A percentile compares a stretch with the other conserved stretches of the same genome.
Conservation (phyloP, 129 eudicot genomes). For the Flaveria robusta region DNA sequence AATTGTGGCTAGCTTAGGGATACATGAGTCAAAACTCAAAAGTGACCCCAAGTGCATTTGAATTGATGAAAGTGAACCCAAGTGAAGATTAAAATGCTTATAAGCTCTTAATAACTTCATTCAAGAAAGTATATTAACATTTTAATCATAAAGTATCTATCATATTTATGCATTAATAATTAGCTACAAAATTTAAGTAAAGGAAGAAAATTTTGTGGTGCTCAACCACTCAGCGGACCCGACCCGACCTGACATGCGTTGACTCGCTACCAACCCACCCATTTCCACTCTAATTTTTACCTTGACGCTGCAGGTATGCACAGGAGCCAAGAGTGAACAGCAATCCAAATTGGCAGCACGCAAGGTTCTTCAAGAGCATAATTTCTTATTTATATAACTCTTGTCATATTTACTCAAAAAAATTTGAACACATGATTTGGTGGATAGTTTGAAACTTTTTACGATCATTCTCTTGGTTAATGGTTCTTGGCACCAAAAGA, state of each 20-base stretch:
- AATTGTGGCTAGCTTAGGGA: neutral
- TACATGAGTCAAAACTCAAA: neutral
- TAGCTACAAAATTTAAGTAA: neutral
- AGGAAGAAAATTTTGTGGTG: neutral
- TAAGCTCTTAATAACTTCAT: neutral
- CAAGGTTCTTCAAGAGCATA: constrained; percentile 52
- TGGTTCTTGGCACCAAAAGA: neutral
- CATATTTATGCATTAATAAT: neutral
- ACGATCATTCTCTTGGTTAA: neutral
- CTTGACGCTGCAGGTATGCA: constrained; percentile 62
- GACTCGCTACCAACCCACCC: neutral
- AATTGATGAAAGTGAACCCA: neutral
- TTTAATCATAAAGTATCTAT: neutral
- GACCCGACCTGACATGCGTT: neutral
- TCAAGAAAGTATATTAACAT: neutral
- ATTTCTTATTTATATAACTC: neutral
- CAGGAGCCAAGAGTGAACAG: constrained; percentile 97
- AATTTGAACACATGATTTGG: neutral
- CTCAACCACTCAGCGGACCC: neutral
- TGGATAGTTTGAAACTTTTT: neutral
- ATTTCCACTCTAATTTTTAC: neutral
- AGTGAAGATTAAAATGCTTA: neutral
- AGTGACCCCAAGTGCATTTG: neutral
- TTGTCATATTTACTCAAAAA: neutral
- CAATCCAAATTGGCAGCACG: constrained; percentile 87